A percentile compares a stretch with the other conserved stretches of the same genome.
Conservation (phyloP, 2,329 filamentous ascomycete species). For the Penicillium sp. region DNA sequence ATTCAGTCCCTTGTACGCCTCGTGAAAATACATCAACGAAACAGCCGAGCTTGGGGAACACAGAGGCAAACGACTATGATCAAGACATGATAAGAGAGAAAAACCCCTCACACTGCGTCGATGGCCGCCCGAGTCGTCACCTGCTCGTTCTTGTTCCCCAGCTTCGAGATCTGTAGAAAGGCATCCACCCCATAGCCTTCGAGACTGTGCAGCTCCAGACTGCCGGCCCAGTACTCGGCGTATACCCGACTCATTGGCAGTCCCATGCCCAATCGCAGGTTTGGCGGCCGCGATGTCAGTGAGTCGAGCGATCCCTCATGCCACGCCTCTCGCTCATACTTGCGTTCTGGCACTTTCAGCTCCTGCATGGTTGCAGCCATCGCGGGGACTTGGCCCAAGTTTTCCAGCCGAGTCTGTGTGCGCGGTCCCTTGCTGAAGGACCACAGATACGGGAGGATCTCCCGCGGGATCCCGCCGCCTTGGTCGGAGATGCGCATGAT, state of each 20-base stretch:
- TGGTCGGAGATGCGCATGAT: constrained; percentile 96
- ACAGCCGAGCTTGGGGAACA: not conserved
- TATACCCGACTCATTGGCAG: constrained; percentile 92
- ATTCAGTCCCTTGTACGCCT: not conserved
- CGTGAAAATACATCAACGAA: not conserved
- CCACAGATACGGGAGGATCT: constrained; percentile 88
- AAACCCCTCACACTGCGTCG: constrained; percentile 65
- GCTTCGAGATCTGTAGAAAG: constrained; percentile 91
- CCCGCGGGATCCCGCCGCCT: constrained; percentile 85
- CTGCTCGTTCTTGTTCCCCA: constrained; percentile 98
- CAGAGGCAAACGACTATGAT: not conserved
- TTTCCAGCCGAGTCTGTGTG: constrained; percentile 75
- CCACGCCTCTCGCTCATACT: constrained; percentile 40
- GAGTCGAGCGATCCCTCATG: constrained; percentile 72
- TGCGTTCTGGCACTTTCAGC: constrained; percentile 57
- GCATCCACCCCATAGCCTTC: constrained; percentile 96
- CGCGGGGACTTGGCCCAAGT: constrained; percentile 82
- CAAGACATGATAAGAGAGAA: constrained; percentile 1
- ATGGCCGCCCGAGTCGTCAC: constrained; percentile 76
- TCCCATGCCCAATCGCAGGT: constrained; percentile 88
- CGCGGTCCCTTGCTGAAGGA: constrained; percentile 93
- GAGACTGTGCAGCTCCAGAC: constrained; percentile 83
- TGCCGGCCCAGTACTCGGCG: constrained; percentile 97
- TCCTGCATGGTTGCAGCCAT: constrained; percentile 95
- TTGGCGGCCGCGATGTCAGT: constrained; percentile 79